phyloP scores from a whole-genome alignment of 2,329 filamentous ascomycete species.

The Fusarium newnesense region DNA sequence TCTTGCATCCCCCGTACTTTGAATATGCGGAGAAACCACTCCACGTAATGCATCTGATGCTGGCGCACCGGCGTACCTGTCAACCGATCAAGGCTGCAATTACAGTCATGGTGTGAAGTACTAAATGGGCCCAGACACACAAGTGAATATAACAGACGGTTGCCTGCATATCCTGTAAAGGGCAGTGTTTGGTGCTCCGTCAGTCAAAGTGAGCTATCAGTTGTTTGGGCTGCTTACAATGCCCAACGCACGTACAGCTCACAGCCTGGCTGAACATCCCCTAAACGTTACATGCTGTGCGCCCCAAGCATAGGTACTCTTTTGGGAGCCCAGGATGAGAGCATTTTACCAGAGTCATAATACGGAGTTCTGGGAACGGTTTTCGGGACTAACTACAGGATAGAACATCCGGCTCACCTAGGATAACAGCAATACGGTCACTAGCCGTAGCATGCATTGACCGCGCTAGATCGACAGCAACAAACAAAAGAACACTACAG shows the following conservation, averaged over 20 bases:
- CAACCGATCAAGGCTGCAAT: slow-evolving; percentile 10
- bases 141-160: neutral
- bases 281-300: neutral
- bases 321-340: neutral
- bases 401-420: neutral
- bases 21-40: slow-evolving; percentile 20
- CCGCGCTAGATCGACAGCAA: neutral
- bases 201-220: slow-evolving; percentile 5
- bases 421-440: neutral
- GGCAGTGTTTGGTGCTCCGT: slow-evolving; percentile 1
- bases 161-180: slow-evolving; percentile 10
- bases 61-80: slow-evolving; percentile 13
- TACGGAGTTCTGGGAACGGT: neutral
- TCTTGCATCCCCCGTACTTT: slow-evolving; percentile 24
- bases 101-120: slow-evolving; percentile 14
- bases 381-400: neutral
- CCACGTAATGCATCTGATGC: slow-evolving; percentile 20
- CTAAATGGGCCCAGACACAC: slow-evolving; percentile 13
- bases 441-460: neutral
- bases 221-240: slow-evolving; percentile 3
- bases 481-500: neutral
- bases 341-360: neutral
- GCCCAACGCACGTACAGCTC: neutral
- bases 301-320: neutral
- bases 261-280: neutral